Evolutionary conservation across 345 rosid genomes (phyloP).

Genomic region (Clarkia xantiana): DNA sequence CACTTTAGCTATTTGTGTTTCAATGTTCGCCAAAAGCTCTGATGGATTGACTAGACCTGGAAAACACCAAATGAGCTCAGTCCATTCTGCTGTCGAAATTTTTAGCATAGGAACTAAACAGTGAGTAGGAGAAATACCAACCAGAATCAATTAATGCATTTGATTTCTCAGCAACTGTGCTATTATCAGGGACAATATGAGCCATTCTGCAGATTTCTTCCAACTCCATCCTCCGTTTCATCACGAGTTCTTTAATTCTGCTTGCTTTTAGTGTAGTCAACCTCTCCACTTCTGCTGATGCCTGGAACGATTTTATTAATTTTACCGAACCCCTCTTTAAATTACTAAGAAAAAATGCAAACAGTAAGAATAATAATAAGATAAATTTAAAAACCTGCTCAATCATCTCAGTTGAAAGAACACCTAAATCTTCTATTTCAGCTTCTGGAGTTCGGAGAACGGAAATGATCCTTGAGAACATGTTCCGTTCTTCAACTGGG

Average conservation of each 20-base stretch:
- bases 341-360: neutral
- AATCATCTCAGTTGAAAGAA: constrained; percentile 56
- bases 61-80: neutral
- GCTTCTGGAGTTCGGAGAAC: constrained; percentile 51
- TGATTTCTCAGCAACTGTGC: constrained; percentile 84
- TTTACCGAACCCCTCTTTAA: neutral
- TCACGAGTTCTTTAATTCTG: constrained; percentile 91
- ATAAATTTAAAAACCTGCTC: constrained; percentile 41
- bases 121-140: constrained; percentile 11
- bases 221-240: constrained; percentile 74
- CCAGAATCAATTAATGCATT: constrained; percentile 90
- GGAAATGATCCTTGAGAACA: constrained; percentile 37
- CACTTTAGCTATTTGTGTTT: constrained; percentile 55
- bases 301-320: constrained; percentile 22
- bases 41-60: constrained; percentile 92
- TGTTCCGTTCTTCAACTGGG: constrained; percentile 42
- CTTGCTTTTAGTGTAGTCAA: constrained; percentile 68
- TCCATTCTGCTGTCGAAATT: neutral
- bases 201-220: constrained; percentile 59
- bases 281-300: constrained; percentile 71
- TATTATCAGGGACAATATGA: constrained; percentile 75
- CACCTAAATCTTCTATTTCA: constrained; percentile 45
- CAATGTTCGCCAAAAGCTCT: constrained; percentile 72
- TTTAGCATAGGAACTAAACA: neutral
- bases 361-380: neutral